Evolutionary conservation across 371 early-diverging fungal species (phyloP).

Genomic region (Modicella reniformis): DNA sequence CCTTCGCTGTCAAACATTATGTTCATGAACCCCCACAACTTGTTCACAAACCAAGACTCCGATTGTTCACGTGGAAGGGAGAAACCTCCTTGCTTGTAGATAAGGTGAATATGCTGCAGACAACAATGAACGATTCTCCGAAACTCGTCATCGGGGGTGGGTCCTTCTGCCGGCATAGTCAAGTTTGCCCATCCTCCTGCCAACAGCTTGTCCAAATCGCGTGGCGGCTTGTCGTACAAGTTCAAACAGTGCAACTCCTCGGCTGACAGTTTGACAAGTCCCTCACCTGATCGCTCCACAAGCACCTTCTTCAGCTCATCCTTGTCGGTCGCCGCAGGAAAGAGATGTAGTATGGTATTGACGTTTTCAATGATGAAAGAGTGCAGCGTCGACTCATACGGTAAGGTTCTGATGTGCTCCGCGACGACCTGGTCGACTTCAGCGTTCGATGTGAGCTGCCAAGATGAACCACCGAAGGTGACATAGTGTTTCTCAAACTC

Average conservation of each 20-base stretch:
- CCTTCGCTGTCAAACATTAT: conserved; percentile 9
- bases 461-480: not conserved
- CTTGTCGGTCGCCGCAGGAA: not conserved
- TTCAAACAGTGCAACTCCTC: not conserved
- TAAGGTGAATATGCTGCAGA: conserved; percentile 1
- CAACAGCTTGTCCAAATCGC: not conserved
- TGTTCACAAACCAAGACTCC: conserved; percentile 16
- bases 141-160: conserved; percentile 9
- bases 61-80: conserved; percentile 8
- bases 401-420: conserved; percentile 9
- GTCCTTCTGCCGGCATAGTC: conserved; percentile 1
- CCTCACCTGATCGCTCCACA: conserved; percentile 16
- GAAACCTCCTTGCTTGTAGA: conserved; percentile 12
- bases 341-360: not conserved
- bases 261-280: conserved; percentile 4
- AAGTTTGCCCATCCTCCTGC: conserved; percentile 2
- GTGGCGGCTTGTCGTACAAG: not conserved
- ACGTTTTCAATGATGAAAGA: conserved; percentile 13
- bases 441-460: not conserved
- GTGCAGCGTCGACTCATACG: conserved; percentile 18
- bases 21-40: conserved; percentile 13
- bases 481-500: conserved; percentile 12
- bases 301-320: conserved; percentile 16
- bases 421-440: conserved; percentile 6
- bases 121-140: conserved; percentile 4